phyloP scores from a whole-genome alignment of 768 basidiomycete species.

The Agaricus sinodeliciosus region DNA sequence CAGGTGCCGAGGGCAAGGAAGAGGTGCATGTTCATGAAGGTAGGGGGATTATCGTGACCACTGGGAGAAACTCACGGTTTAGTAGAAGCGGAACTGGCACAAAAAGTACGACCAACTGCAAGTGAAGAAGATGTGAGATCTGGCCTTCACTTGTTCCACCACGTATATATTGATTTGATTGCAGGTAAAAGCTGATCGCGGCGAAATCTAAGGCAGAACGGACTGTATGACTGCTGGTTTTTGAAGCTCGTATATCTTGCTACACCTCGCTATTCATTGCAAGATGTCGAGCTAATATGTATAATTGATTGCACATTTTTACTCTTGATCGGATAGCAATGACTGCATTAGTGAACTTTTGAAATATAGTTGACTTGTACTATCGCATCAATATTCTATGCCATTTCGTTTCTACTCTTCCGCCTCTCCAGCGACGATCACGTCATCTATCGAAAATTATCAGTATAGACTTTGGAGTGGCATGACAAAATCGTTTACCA shows the following conservation, averaged over 20 bases:
- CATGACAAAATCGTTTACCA: slow-evolving; percentile 37
- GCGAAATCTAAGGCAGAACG: slow-evolving; percentile 1
- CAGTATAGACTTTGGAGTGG: neutral
- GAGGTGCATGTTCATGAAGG: slow-evolving; percentile 21
- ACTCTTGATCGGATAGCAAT: neutral
- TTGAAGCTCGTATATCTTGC: neutral
- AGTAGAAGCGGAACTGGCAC: slow-evolving; percentile 9
- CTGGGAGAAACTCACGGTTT: slow-evolving; percentile 10
- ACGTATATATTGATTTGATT: neutral
- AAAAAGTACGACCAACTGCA: slow-evolving; percentile 18
- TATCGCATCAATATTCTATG: neutral
- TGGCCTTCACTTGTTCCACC: neutral
- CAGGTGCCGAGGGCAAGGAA: slow-evolving; percentile 26
- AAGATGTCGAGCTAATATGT: too few relatives aligned
- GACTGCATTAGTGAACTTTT: slow-evolving; percentile 4
- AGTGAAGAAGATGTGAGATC: slow-evolving; percentile 26
- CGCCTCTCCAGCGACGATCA: slow-evolving; percentile 65
- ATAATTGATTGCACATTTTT: too few relatives aligned
- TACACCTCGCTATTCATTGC: too few relatives aligned
- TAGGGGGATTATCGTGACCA: slow-evolving; percentile 6
- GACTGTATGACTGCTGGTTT: neutral
- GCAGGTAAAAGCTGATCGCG: slow-evolving; percentile 14
- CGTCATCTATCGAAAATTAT: slow-evolving; percentile 51
- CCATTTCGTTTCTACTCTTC: slow-evolving; percentile 43
- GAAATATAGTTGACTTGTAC: neutral